Evolutionary conservation across 495 filamentous ascomycete genomes (phyloP), one percentile per base, ranked within the genome.

Genomic region (Annulohypoxylon stygium): DNA sequence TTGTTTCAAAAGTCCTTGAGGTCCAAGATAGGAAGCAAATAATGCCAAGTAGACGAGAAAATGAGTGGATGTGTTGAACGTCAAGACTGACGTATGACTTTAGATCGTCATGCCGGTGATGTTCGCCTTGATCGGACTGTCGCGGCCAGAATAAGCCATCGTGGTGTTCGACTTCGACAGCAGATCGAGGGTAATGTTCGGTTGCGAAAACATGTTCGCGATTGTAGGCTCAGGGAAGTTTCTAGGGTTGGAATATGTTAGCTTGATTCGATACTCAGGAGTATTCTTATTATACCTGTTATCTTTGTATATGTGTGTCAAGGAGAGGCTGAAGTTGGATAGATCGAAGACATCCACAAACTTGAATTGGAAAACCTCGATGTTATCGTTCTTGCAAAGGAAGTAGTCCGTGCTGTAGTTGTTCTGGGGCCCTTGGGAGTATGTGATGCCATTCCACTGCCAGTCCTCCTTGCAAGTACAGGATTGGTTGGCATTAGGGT

Each of bases 401-500:
- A 64, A 18, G 60, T 78, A 78, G 6, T 63, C 74, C 16, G 66
- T 51, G 20, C 67, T 72, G 66, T 73, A 62, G 55, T 69, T 71
- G 53, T 71, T 73, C 36, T 58, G 57, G 25, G 53, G 39, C 10
- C 67, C 74, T 9, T 63, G 54, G 2, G 67, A 51, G 20, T 55
- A 41, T n/a, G 71, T 69, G 18, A 67, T 48, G 18, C 79, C 76
- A 55, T 81, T 75, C 80, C 80, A 82, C 30, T 62, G 26, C 76
- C 78, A 82, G n/a, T 62, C 16, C 3, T 66, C 61, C 14, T 65
- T 37, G 68, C 80, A 82, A 23, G 12, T 37, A 45, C 73, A 67
- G 20, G 77, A 78, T 26, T 70, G 55, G 33, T 80, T 72, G 1
- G 80, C 80, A 69, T 82, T 82, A 54, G 78, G 78, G 53, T 82